Conservation (phyloP, 2,329 filamentous ascomycete genomes). For the Pseudogymnoascus sp. region DNA sequence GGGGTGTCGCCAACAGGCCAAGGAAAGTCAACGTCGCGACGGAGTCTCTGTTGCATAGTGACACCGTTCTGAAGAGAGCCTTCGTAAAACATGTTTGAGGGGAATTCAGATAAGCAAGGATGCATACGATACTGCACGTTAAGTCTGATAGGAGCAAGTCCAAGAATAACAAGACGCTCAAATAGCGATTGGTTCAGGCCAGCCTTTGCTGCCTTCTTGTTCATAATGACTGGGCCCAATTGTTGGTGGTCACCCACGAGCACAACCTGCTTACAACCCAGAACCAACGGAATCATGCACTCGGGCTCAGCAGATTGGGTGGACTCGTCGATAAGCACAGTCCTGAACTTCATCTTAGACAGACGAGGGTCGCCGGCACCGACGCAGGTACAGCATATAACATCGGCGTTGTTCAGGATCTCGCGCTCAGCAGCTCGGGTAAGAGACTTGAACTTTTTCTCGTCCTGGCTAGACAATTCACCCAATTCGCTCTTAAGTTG, state of each 20-base stretch:
- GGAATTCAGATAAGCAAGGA: constrained; percentile 91
- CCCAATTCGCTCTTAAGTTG: constrained; percentile 87
- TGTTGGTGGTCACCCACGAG: constrained; percentile 97
- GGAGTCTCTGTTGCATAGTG: constrained; percentile 76
- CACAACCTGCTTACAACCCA: constrained; percentile 98
- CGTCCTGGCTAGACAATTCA: constrained; percentile 87
- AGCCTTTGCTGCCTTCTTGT: constrained; percentile 98
- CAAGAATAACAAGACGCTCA: constrained; percentile 89
- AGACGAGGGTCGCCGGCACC: constrained; percentile 93
- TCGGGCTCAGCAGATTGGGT: constrained; percentile 97
- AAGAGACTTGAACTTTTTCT: constrained; percentile 97
- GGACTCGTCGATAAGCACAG: constrained; percentile 95
- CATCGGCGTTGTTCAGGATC: constrained; percentile 89
- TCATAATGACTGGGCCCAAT: constrained; percentile 97
- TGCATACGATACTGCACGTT: constrained; percentile 99
- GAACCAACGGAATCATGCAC: constrained; percentile 95
- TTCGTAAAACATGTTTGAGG: constrained; percentile 99
- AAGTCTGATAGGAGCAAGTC: constrained; percentile 79
- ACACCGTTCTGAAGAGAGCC: constrained; percentile 95
- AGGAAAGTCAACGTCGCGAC: constrained; percentile 92
- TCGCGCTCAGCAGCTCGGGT: constrained; percentile 91
- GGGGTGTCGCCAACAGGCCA: constrained; percentile 91
- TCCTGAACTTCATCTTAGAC: constrained; percentile 96
- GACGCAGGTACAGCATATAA: constrained; percentile 98
- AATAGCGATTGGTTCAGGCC: constrained; percentile 98